Conservation (phyloP, 495 filamentous ascomycete genomes). For the Hypoxylon lenormandii region DNA sequence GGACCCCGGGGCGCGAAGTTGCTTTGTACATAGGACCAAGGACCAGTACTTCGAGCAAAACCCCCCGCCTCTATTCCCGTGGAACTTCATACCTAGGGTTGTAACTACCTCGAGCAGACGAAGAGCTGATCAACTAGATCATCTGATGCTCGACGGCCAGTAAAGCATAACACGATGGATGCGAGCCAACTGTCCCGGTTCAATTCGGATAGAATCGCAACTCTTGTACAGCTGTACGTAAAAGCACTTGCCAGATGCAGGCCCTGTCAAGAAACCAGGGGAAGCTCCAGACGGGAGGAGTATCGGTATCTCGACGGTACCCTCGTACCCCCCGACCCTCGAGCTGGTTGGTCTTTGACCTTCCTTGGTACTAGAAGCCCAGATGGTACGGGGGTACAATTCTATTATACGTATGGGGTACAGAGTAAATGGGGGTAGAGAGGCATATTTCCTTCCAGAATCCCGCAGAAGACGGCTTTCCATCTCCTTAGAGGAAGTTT, state of each 20-base stretch:
- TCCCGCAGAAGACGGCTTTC: background rate
- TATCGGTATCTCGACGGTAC: slow-evolving; percentile 12
- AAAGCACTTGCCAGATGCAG: slow-evolving; percentile 36
- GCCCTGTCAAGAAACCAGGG: slow-evolving; percentile 21
- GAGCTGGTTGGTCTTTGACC: slow-evolving; percentile 22
- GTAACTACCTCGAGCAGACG: slow-evolving; percentile 40
- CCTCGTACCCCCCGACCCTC: slow-evolving; percentile 2
- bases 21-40: background rate
- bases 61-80: slow-evolving; percentile 23
- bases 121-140: slow-evolving; percentile 48
- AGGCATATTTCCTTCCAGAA: slow-evolving; percentile 10
- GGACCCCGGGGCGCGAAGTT: no score
- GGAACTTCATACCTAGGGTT: slow-evolving; percentile 36
- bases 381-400: slow-evolving; percentile 9
- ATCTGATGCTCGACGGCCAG: slow-evolving; percentile 43
- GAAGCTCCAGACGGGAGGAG: slow-evolving; percentile 3
- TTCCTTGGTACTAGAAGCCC: slow-evolving; percentile 4
- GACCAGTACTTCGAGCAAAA: slow-evolving; percentile 31
- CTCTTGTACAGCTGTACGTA: slow-evolving; percentile 31
- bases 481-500: background rate
- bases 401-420: background rate
- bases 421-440: slow-evolving; percentile 4
- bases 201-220: slow-evolving; percentile 42
- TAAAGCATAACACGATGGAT: slow-evolving; percentile 44
- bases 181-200: slow-evolving; percentile 39